A percentile compares a stretch with the other conserved stretches of the same genome.
Evolutionary conservation across 208 protist genomes (phyloP).

Genomic region (Plasmodiophora brassicae): DNA sequence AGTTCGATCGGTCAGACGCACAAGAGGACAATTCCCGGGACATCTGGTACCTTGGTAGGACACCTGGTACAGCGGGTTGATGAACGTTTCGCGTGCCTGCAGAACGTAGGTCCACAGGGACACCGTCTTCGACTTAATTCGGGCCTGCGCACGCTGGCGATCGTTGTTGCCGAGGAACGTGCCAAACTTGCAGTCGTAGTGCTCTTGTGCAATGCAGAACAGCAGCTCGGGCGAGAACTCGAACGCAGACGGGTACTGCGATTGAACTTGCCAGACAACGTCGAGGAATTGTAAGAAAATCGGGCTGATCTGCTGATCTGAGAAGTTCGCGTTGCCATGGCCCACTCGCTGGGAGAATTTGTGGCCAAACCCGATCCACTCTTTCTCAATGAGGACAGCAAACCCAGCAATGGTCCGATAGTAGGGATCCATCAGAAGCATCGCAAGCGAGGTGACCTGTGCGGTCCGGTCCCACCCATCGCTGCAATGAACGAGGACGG

Average conservation of each 20-base stretch:
- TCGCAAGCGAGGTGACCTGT: slow-evolving; percentile 71
- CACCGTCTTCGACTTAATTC: not conserved
- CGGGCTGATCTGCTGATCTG: slow-evolving; percentile 34
- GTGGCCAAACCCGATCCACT: slow-evolving; percentile 86
- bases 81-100: not conserved
- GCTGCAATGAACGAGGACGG: slow-evolving; percentile 63
- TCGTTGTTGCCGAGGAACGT: slow-evolving; percentile 57
- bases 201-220: slow-evolving; percentile 40
- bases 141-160: not conserved
- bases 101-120: slow-evolving; percentile 19
- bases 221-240: slow-evolving; percentile 60
- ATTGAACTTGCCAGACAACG: slow-evolving; percentile 55
- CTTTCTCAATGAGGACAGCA: slow-evolving; percentile 78
- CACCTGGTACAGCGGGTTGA: not conserved
- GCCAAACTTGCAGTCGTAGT: slow-evolving; percentile 41
- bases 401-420: slow-evolving; percentile 81
- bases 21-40: not conserved
- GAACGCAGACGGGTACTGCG: slow-evolving; percentile 55
- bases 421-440: slow-evolving; percentile 83
- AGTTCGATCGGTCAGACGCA: not conserved
- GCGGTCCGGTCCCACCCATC: slow-evolving; percentile 93
- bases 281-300: slow-evolving; percentile 69
- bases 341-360: slow-evolving; percentile 60
- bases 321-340: not conserved
- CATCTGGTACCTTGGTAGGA: not conserved